These are phyloP conservation scores for Sedum album DNA, from an alignment of 164 flowering plant genomes.

Conservation along the genomic window DNA sequence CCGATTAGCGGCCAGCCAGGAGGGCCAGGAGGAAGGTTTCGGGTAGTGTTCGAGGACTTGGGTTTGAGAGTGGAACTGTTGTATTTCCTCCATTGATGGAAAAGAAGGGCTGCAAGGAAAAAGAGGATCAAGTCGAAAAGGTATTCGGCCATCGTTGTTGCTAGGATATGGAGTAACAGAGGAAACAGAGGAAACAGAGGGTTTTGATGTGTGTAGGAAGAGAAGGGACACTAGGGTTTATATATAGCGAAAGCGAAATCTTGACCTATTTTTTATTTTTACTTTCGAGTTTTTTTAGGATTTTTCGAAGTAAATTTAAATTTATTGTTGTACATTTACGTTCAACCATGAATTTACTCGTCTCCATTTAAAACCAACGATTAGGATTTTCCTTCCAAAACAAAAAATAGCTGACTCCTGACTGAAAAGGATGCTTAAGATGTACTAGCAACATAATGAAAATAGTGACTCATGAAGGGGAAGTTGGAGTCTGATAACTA, in stretches of 20 bases:
- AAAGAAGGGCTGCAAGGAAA: background rate
- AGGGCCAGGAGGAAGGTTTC: conserved; percentile 82
- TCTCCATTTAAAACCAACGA: too few species aligned
- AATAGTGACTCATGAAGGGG: background rate
- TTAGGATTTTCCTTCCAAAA: too few species aligned
- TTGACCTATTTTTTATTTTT: background rate
- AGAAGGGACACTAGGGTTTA: background rate
- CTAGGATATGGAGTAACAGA: background rate
- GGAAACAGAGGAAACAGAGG: background rate
- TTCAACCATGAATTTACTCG: too few species aligned
- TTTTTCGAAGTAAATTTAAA: too few species aligned
- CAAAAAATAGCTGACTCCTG: too few species aligned
- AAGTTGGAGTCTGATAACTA: background rate
- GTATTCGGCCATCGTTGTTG: background rate
- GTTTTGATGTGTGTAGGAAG: background rate
- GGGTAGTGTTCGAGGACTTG: background rate
- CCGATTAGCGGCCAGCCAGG: conserved; percentile 84
- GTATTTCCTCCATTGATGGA: conserved; percentile 1
- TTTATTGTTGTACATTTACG: too few species aligned
- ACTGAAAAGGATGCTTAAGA: background rate
- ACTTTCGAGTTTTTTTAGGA: background rate
- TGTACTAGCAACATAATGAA: background rate
- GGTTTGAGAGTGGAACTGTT: conserved; percentile 3
- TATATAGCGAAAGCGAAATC: background rate
- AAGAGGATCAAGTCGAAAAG: background rate